A percentile compares a stretch with the other conserved stretches of the same genome.
These are phyloP conservation scores for Mycena vitilis DNA, from an alignment of 768 basidiomycete species.

Conservation along the genomic window DNA sequence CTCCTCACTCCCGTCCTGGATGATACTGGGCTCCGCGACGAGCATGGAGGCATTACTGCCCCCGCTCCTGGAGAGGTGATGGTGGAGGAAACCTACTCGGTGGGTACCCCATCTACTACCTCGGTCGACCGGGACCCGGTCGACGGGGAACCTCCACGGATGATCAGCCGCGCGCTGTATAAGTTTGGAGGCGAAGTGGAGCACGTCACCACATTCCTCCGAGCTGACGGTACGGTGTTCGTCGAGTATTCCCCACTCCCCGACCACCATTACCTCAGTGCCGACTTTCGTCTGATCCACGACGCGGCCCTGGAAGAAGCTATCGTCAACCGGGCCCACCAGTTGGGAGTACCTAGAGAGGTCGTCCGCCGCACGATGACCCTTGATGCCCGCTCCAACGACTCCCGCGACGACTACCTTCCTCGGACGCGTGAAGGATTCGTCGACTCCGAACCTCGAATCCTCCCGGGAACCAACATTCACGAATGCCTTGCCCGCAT, in stretches of 20 bases:
- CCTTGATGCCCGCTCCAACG: too few relatives aligned
- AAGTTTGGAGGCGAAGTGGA: not conserved
- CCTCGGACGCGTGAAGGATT: not conserved
- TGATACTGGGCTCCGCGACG: too few relatives aligned
- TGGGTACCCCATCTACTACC: too few relatives aligned
- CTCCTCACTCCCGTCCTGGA: too few relatives aligned
- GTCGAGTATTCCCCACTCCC: too few relatives aligned
- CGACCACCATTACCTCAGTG: too few relatives aligned
- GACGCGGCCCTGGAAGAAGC: not conserved
- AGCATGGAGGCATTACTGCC: too few relatives aligned
- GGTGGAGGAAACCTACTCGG: too few relatives aligned
- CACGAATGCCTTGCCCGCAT: not conserved
- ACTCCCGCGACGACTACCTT: too few relatives aligned
- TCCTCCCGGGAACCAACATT: not conserved
- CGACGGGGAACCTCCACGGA: too few relatives aligned
- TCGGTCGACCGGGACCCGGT: too few relatives aligned
- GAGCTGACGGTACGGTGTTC: not conserved
- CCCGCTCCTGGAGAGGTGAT: too few relatives aligned
- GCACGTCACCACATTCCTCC: not conserved
- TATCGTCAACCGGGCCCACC: not conserved
- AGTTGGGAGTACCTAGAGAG: not conserved
- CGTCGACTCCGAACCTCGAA: conserved; percentile 5
- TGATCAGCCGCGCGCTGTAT: not conserved
- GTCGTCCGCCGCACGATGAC: not conserved
- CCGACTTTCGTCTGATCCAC: not conserved